phyloP scores from a whole-genome alignment of 2,329 filamentous ascomycete species.

The Penicillium fuscoglaucum region DNA sequence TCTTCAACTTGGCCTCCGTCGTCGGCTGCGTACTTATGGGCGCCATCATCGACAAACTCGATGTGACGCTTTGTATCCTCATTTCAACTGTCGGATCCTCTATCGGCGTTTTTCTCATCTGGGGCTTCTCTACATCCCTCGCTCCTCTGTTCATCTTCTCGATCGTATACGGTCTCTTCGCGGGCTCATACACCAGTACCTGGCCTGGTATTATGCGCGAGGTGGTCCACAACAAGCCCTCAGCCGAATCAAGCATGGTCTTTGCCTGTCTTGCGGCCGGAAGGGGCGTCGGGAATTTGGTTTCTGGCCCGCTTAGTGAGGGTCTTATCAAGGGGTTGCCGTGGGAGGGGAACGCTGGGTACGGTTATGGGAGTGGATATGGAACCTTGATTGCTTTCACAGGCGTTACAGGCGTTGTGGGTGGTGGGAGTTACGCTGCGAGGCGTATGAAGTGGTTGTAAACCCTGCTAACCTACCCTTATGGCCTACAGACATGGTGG shows the following conservation, averaged over 20 bases:
- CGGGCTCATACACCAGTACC: slow-evolving; percentile 44
- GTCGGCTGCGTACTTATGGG: slow-evolving; percentile 39
- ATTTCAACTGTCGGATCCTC: slow-evolving; percentile 45
- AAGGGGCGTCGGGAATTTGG: slow-evolving; percentile 53
- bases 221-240: slow-evolving; percentile 38
- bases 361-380: slow-evolving; percentile 31
- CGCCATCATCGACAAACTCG: slow-evolving; percentile 44
- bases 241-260: slow-evolving; percentile 50
- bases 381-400: slow-evolving; percentile 34
- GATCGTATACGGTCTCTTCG: slow-evolving; percentile 50
- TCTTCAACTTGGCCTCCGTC: slow-evolving; percentile 35
- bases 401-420: slow-evolving; percentile 24
- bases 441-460: slow-evolving; percentile 2
- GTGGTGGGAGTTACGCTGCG: slow-evolving; percentile 11
- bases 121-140: slow-evolving; percentile 50
- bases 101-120: slow-evolving; percentile 47
- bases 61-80: slow-evolving; percentile 43
- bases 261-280: slow-evolving; percentile 52
- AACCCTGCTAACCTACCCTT: background rate
- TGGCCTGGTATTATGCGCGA: slow-evolving; percentile 51
- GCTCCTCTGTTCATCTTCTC: slow-evolving; percentile 45
- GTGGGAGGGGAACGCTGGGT: slow-evolving; percentile 21
- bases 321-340: slow-evolving; percentile 29
- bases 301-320: slow-evolving; percentile 54
- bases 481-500: no score